phyloP scores from a whole-genome alignment of 352 stramenopile species.

The Globisporangium heterothallicum region DNA sequence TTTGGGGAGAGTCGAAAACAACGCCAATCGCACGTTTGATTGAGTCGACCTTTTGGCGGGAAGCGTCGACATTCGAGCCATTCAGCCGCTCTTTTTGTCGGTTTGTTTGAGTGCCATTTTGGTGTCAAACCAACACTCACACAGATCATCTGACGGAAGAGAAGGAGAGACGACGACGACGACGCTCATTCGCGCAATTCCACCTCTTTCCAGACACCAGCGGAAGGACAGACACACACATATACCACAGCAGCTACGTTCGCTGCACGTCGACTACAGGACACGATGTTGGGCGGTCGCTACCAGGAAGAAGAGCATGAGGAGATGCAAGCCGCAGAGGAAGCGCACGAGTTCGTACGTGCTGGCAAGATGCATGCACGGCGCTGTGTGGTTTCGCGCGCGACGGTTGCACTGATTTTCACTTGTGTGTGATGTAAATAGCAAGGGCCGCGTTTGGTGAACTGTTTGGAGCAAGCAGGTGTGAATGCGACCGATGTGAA shows the following conservation, averaged over 20 bases:
- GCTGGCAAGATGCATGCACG: neutral
- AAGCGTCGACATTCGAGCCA: too few relatives aligned
- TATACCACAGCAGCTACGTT: too few relatives aligned
- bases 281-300: conserved; percentile 12
- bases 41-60: too few relatives aligned
- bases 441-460: conserved; percentile 83
- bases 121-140: neutral
- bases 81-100: neutral
- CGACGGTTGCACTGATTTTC: conserved; percentile 1
- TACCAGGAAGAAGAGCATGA: conserved; percentile 18
- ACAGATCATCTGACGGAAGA: neutral
- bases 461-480: conserved; percentile 93
- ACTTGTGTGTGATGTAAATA: conserved; percentile 15
- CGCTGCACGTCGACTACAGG: too few relatives aligned
- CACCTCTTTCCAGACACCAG: neutral
- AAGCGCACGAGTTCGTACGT: conserved; percentile 19
- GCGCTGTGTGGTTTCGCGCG: neutral
- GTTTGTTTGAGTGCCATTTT: too few relatives aligned
- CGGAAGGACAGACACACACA: neutral
- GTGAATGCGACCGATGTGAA: conserved; percentile 97
- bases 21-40: too few relatives aligned
- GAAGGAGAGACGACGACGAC: neutral
- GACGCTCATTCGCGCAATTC: neutral
- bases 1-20: too few relatives aligned
- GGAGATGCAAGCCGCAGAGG: conserved; percentile 5